phyloP scores from a whole-genome alignment of 1,284 basidiomycete genomes.

The Ganoderma resinaceum region DNA sequence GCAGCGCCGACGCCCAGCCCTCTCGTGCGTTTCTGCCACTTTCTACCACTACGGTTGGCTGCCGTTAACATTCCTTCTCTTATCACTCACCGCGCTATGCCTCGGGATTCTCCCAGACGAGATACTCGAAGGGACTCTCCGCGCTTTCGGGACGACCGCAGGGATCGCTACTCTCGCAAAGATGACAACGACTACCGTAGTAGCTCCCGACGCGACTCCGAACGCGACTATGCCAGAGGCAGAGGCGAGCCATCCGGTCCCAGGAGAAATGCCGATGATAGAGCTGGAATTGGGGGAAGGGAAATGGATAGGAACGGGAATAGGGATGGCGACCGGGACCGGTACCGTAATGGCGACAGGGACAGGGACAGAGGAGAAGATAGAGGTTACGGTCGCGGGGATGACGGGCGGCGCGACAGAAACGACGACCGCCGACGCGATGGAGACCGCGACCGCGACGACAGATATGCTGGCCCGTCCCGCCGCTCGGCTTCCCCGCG shows the following conservation, averaged over 20 bases:
- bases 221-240: slow-evolving; percentile 22
- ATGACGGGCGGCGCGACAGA: slow-evolving; percentile 23
- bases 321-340: slow-evolving; percentile 37
- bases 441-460: slow-evolving; percentile 27
- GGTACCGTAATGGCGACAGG: slow-evolving; percentile 20
- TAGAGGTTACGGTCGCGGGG: slow-evolving; percentile 16
- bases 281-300: slow-evolving; percentile 15
- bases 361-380: slow-evolving; percentile 22
- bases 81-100: slow-evolving; percentile 12
- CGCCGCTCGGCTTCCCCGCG: slow-evolving; percentile 67
- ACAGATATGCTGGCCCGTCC: slow-evolving; percentile 42
- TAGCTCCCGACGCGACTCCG: slow-evolving; percentile 17
- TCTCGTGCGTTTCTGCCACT: not conserved
- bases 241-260: not conserved
- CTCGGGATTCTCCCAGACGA: slow-evolving; percentile 18
- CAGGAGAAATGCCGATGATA: slow-evolving; percentile 22
- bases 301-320: slow-evolving; percentile 23
- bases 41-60: not conserved
- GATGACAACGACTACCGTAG: slow-evolving; percentile 22
- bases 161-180: slow-evolving; percentile 22
- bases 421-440: slow-evolving; percentile 18
- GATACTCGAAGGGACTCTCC: slow-evolving; percentile 12
- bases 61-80: not conserved
- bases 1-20: not conserved
- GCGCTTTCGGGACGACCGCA: slow-evolving; percentile 21